A percentile compares a stretch with the other conserved stretches of the same genome.
Evolutionary conservation across 2,329 filamentous ascomycete genomes (phyloP).

Genomic region (Periglandula ipomoeae): DNA sequence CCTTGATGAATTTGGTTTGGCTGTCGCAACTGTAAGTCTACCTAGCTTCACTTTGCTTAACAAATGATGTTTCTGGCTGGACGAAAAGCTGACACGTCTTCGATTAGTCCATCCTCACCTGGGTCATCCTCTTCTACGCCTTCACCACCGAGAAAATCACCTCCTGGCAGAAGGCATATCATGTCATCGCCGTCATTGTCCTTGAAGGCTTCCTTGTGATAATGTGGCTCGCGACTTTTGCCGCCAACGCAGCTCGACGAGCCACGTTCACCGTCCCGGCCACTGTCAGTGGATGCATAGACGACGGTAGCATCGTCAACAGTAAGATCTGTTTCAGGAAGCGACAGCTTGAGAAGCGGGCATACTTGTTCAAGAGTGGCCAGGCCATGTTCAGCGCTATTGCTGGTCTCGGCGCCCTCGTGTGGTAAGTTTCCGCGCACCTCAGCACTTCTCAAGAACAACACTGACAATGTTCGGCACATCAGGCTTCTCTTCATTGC

Average conservation of each 20-base stretch:
- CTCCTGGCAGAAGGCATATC: constrained; percentile 26
- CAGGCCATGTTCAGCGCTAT: constrained; percentile 27
- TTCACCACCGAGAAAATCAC: constrained; percentile 31
- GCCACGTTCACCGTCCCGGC: constrained; percentile 25
- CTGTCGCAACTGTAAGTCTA: constrained; percentile 29
- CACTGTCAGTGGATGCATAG: constrained; percentile 20
- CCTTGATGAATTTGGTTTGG: constrained; percentile 29
- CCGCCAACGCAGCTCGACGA: constrained; percentile 30
- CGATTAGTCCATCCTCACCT: constrained; percentile 34
- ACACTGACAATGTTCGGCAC: not conserved
- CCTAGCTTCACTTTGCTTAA: not conserved
- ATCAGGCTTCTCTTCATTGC: constrained; percentile 29
- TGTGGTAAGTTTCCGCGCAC: constrained; percentile 25
- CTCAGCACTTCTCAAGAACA: not conserved
- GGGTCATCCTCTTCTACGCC: constrained; percentile 32
- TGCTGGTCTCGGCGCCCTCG: constrained; percentile 34
- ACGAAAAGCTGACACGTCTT: constrained; percentile 4
- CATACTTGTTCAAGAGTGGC: constrained; percentile 25
- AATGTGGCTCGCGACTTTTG: constrained; percentile 38
- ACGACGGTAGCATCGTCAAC: constrained; percentile 30
- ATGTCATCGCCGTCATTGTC: constrained; percentile 34
- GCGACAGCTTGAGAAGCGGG: constrained; percentile 17
- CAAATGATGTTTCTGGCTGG: too few relatives aligned
- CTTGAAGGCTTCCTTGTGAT: constrained; percentile 35
- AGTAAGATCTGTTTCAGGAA: constrained; percentile 26